These are phyloP conservation scores for Agaricus sinodeliciosus DNA, from an alignment of 768 basidiomycete species.

Conservation along the genomic window DNA sequence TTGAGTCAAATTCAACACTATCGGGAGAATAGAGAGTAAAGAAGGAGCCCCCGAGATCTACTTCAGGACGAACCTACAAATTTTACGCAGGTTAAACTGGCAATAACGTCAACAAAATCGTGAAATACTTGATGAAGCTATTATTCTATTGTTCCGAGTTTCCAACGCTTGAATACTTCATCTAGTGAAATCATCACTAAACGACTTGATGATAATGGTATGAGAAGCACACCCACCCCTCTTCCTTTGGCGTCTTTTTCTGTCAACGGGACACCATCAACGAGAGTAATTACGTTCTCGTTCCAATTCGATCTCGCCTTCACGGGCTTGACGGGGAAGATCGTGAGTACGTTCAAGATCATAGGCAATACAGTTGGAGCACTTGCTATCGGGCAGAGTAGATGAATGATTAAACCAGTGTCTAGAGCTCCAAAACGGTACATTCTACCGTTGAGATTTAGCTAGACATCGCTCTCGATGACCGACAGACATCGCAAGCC, in stretches of 20 bases:
- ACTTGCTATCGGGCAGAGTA: constrained; percentile 37
- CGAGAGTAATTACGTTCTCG: background rate
- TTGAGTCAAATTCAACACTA: background rate
- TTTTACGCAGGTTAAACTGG: background rate
- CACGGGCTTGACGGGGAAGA: constrained; percentile 31
- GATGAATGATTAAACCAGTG: background rate
- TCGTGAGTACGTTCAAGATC: constrained; percentile 47
- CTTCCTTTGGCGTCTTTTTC: constrained; percentile 22
- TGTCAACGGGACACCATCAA: constrained; percentile 12
- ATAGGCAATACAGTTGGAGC: constrained; percentile 48
- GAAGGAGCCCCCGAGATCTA: constrained; percentile 14
- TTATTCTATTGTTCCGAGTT: constrained; percentile 23
- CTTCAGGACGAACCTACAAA: constrained; percentile 17
- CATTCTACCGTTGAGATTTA: constrained; percentile 28
- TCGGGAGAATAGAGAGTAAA: background rate
- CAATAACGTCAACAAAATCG: background rate
- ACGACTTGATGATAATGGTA: background rate
- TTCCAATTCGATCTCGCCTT: constrained; percentile 26
- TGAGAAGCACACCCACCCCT: constrained; percentile 22
- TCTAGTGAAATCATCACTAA: background rate
- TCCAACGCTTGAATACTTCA: constrained; percentile 26
- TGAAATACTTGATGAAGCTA: constrained; percentile 19
- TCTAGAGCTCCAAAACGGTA: constrained; percentile 11
- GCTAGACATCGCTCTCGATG: constrained; percentile 6
- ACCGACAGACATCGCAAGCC: constrained; percentile 43